Base-by-base conservation (phyloP, 129 eudicot species). In the Ambrosia trifida region DNA sequence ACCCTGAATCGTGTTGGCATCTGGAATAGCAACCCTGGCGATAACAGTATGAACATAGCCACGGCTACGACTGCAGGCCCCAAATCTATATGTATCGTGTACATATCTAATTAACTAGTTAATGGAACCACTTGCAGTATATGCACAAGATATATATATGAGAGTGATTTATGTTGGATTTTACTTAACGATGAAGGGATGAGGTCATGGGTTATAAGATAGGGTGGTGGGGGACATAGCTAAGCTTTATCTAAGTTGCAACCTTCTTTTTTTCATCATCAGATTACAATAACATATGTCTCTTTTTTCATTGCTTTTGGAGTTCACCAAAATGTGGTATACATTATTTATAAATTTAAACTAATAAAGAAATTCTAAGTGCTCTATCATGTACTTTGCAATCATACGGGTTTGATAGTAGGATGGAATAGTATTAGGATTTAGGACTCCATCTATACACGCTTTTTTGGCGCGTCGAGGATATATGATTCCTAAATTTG, bases 51-150 rank as follows among this genome's bases (percentile, higher is more conserved):
- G 88, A 91, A 91, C 96, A 91, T 78, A 30, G 69, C 89, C 83
- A 91, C 97, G 0, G 97, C 88, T 41, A 91, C 96, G 18, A 88
- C 97, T 33, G 84, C 87, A 7, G 97, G 96, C 33, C 97, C 97
- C 97, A 95, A 91, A 38, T 91, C 96, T 8, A 85, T 82, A 44
- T 36, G 69, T 84, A 80, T 82, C 60, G n/a, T 51, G 4, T 64
- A 16, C 30, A 47, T 65, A 20, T 33, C n/a, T 20, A 20, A 58
- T n/a, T 64, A 1, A 13, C 45, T 5, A 40, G 44, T 40, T 20
- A 40, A 38, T 40, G 17, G 41, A 53, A 4, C 7, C 7, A 36
- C 44, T 32, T 43, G 63, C 43, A 65, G 59, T 60, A 19, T 64
- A 63, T 18, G 13, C 8, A 68, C 4, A 45, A 45, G 51, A 45